These are phyloP conservation scores for Penicillium sp. DNA, from an alignment of 2,329 filamentous ascomycete species.

Conservation along the genomic window DNA sequence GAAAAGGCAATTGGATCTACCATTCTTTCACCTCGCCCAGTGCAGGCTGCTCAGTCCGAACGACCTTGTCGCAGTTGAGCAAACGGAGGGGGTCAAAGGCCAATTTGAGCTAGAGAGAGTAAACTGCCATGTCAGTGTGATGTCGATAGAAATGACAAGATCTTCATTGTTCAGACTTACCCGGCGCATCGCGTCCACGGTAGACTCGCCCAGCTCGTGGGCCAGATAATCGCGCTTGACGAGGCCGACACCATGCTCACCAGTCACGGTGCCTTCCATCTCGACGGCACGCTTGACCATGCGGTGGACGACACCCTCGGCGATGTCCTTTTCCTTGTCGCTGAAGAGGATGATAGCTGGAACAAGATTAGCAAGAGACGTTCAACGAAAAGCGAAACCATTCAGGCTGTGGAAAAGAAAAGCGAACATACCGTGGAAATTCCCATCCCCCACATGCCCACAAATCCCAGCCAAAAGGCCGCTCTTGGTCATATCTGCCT, in stretches of 20 bases:
- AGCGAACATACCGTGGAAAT: constrained; percentile 62
- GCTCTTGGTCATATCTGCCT: constrained; percentile 63
- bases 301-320: constrained; percentile 62
- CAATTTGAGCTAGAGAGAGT: constrained; percentile 56
- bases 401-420: neutral
- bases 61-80: constrained; percentile 66
- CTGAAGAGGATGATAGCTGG: constrained; percentile 64
- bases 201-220: constrained; percentile 62
- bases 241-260: constrained; percentile 70
- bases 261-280: constrained; percentile 71
- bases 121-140: constrained; percentile 4
- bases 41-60: constrained; percentile 55
- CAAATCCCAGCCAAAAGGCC: constrained; percentile 67
- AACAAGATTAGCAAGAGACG: neutral
- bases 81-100: constrained; percentile 67
- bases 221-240: constrained; percentile 67
- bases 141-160: neutral
- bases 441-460: constrained; percentile 73
- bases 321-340: constrained; percentile 56
- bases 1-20: constrained; percentile 28
- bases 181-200: constrained; percentile 66
- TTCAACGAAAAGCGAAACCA: neutral
- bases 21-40: constrained; percentile 52
- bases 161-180: constrained; percentile 40
- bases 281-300: constrained; percentile 72